Evolutionary conservation across 2,329 filamentous ascomycete species (phyloP), one percentile per base, ranked within the genome.

Genomic region (Apiospora malaysiana): DNA sequence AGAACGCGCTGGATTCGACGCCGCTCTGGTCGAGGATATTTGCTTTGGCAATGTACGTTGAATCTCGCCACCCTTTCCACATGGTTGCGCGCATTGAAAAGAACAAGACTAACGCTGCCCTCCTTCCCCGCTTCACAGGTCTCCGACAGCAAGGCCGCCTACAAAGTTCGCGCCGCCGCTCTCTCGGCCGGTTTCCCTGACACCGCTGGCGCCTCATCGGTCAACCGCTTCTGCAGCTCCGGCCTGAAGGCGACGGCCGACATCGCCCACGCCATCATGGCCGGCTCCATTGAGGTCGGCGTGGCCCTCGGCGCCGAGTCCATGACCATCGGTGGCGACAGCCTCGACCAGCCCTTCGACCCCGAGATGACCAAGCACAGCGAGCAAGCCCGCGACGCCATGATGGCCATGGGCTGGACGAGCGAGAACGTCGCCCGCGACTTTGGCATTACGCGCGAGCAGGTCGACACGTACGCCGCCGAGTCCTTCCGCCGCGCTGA

Each of bases 221-320:
- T 97, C 71, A 98, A 98, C 87, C 92, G 96, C 73, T 98, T 99
- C 91, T 99, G 96, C 88, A 97, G 94, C 47, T 98, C 95, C 0
- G 96, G 96, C 46, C 91, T 99, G 75, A 97, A 98, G 84, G 95
- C 96, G 71, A 93, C 95, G 6, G 95, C 97, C 82, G 94, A 98
- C 79, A 97, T 99, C 75, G 95, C 96, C 68, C 92, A 96, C 84
- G 89, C 94, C 80, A 98, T 99, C 82, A 82, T 87, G 71, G 84
- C 86, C 68, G 94, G 95, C 73, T 89, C 89, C 76, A 98, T 99
- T 81, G 92, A 97, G 72, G 82, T 97, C 74, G 96, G 96, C 76
- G 85, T 99, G 73, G 95, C 95, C 21, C 83, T 97, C 65, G 96
- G 96, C 69, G 94, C 93, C 69, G 96, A 99, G 85, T 89, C 88